Conservation (phyloP, 2,329 filamentous ascomycete genomes). For the Xylariaceae sp. region DNA sequence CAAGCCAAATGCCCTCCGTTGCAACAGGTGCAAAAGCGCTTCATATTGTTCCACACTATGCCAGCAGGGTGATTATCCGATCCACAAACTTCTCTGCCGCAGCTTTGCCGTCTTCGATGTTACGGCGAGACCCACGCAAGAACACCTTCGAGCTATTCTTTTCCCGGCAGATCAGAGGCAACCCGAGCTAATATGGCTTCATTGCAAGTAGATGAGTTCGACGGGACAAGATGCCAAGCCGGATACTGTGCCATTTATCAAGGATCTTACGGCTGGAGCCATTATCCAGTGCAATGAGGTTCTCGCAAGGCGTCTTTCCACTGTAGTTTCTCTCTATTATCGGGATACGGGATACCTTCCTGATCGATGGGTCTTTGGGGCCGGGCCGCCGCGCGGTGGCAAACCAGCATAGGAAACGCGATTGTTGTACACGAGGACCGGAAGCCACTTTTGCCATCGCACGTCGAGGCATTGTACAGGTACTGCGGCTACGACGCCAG, state of each 20-base stretch:
- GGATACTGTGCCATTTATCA: background rate
- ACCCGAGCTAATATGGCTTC: slow-evolving; percentile 15
- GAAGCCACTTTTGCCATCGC: slow-evolving; percentile 8
- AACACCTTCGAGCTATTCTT: slow-evolving; percentile 8
- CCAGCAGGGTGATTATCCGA: slow-evolving; percentile 6
- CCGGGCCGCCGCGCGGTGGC: background rate
- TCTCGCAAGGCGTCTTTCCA: background rate
- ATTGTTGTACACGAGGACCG: slow-evolving; percentile 11
- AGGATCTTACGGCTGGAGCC: background rate
- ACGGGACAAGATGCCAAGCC: background rate
- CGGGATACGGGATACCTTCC: slow-evolving; percentile 5
- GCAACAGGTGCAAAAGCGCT: slow-evolving; percentile 5
- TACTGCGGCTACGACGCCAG: slow-evolving; percentile 1
- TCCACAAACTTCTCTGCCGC: slow-evolving; percentile 11
- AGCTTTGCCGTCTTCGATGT: background rate
- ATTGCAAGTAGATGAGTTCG: background rate
- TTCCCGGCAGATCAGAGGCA: slow-evolving; percentile 4
- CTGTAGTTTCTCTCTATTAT: slow-evolving; percentile 1
- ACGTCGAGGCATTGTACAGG: slow-evolving; percentile 8
- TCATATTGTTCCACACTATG: slow-evolving; percentile 10
- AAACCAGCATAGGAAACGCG: background rate
- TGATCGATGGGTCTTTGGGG: slow-evolving; percentile 6
- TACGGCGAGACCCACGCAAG: background rate
- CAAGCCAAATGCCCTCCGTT: slow-evolving; percentile 5
- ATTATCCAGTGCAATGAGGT: background rate